Evolutionary conservation across 441 rosid genomes (phyloP), one percentile per base, ranked within the genome.

Genomic region (Gossypium trilobum): DNA sequence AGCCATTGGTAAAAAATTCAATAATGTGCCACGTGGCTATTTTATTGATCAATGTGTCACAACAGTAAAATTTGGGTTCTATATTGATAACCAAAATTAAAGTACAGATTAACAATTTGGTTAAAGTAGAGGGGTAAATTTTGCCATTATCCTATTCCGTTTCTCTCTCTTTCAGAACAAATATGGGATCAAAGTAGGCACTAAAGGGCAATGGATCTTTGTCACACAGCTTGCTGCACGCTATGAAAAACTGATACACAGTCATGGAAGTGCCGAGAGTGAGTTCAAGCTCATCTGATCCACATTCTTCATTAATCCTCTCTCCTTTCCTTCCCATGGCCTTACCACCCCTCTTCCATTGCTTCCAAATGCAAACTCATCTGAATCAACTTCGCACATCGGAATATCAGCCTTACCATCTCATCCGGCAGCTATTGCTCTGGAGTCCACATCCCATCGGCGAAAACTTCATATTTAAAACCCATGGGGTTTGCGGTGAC

Each of bases 331-430:
- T 83, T 87, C 91, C 91, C 93, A 89, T 4, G 93, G 85, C 73
- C 86, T 89, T 67, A 89, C 87, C 55, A 85, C 72, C 59, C 88
- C 89, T 3, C 64, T 80, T 72, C 75, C 67, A 63, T 80, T 83
- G 79, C 80, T 80, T 14, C 93, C 91, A 14, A 89, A 89, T 19
- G 91, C 89, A 68, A 89, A 89, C 82, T 89, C 93, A 59, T 79
- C 85, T 1, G 88, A 70, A 16, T 78, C 73, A 14, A 78, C 83
- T 75, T 84, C 89, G 20, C 87, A 75, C 27, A 19, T 19, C 9
- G 87, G 91, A 64, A 89, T 82, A 77, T 89, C 91, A 8, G 82
- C 77, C 10, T 1, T 19, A 19, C 22, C 86, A 69, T 85, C 90
- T 71, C 50, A 73, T 59, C 84, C 86, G 4, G 86, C 77, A 2